A percentile compares a stretch with the other conserved stretches of the same genome.
Conservation (phyloP, 192 early-diverging fungal genomes). For the Mortierella antarctica region DNA sequence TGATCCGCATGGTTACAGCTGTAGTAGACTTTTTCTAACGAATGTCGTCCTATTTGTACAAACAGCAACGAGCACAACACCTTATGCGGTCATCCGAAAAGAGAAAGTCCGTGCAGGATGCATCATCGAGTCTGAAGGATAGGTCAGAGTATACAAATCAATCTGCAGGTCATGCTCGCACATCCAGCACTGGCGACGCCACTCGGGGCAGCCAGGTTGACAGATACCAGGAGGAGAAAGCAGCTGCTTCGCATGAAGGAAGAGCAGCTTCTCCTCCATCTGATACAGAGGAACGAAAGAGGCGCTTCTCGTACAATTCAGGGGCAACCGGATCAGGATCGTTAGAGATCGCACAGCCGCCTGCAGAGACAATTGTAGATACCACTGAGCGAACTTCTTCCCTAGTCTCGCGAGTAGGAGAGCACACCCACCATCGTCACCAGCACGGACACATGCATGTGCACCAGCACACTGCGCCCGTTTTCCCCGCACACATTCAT, state of each 20-base stretch:
- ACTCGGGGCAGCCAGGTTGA: conserved; percentile 4
- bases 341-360: too few relatives aligned
- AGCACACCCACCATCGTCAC: not conserved
- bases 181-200: conserved; percentile 1
- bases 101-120: conserved; percentile 21
- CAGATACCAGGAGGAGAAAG: not conserved
- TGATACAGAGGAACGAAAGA: not conserved
- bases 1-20: conserved; percentile 7
- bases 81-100: conserved; percentile 48
- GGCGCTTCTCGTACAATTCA: not conserved
- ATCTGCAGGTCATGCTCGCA: conserved; percentile 1
- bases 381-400: too few relatives aligned
- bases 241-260: not conserved
- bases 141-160: not conserved
- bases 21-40: not conserved
- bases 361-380: too few relatives aligned
- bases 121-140: not conserved
- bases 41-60: not conserved
- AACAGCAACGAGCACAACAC: conserved; percentile 50
- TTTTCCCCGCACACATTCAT: conserved; percentile 35
- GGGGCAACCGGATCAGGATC: not conserved
- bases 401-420: too few relatives aligned
- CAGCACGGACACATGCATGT: conserved; percentile 8
- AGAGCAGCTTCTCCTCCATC: conserved; percentile 5
- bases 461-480: conserved; percentile 20